Conservation (phyloP, 192 early-diverging fungal genomes). For the Obelidium mucronatum region DNA sequence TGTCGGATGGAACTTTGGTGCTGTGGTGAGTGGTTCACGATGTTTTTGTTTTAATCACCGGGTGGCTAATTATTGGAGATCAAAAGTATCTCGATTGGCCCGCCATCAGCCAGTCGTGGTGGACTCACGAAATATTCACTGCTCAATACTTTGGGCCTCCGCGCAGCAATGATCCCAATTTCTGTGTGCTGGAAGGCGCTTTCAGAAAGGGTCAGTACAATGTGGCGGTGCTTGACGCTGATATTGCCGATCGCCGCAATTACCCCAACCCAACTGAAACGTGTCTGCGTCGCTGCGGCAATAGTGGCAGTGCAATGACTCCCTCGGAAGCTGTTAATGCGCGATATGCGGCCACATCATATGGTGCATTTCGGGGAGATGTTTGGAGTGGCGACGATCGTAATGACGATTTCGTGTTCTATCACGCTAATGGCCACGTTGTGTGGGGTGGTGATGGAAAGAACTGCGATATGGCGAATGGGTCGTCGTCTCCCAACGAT, state of each 20-base stretch:
- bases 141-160: slow-evolving; percentile 3
- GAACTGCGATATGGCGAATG: slow-evolving; percentile 13
- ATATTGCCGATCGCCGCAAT: background rate
- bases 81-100: slow-evolving; percentile 22
- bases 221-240: slow-evolving; percentile 10
- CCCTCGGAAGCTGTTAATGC: slow-evolving; percentile 11
- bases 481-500: slow-evolving; percentile 31
- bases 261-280: background rate
- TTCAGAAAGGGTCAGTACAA: background rate
- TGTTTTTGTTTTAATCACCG: background rate
- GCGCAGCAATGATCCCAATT: background rate
- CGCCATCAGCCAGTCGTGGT: slow-evolving; percentile 8
- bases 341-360: slow-evolving; percentile 7
- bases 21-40: background rate
- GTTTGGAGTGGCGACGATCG: background rate
- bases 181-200: slow-evolving; percentile 17
- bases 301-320: background rate
- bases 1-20: slow-evolving; percentile 16
- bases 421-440: slow-evolving; percentile 22
- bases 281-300: slow-evolving; percentile 33
- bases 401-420: background rate
- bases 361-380: slow-evolving; percentile 35
- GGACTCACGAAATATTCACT: slow-evolving; percentile 3
- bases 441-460: slow-evolving; percentile 8
- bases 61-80: slow-evolving; percentile 5